Evolutionary conservation across 2,329 filamentous ascomycete species (phyloP), one percentile per base, ranked within the genome.

Genomic region (Sphaerulina vaccinii): DNA sequence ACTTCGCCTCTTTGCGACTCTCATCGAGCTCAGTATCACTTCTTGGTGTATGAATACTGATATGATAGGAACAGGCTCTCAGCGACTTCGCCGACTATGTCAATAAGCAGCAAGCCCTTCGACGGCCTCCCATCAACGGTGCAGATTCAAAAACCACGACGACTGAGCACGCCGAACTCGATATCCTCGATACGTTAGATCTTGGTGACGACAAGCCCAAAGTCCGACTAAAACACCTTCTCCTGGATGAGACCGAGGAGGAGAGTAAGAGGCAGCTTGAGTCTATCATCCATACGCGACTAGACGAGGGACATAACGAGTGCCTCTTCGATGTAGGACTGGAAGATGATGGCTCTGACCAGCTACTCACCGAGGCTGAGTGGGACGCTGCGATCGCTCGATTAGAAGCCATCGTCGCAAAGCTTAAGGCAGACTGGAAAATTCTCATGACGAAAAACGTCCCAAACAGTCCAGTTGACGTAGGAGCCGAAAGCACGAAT

Each of bases 81-180:
- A 93, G 88, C 75, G 93, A 97, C 64, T 99, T 99, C 69, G 90
- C 91, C 70, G 93, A 99, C 66, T 97, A 96, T 66, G 93, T 96
- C 60, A 90, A 97, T 71, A 87, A 90, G 69, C 91, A 97, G 70
- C 93, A 97, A 71, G 84, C 85, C 11, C 73, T 85, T 43, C 85
- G 87, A 40, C 72, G 71, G 36, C 68, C 70, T 35, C 69, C 74
- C 13, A 47, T 56, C 36, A 41, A 65, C 59, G 41, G 18, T 45
- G 60, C 45, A 29, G 57, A 68, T 15, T 43, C 54, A 51, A 56
- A 61, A 21, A 67, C 69, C 35, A 90, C 61, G 84, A 89, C 62
- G 32, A 16, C 65, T 67, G 85, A 93, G 59, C 88, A 91, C 67
- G 90, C 91, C 47, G 92, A 97, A 69, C 84, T 97, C 47, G 89